These are phyloP conservation scores for Triticum dicoccoides DNA, from an alignment of 176 grass and related monocot genomes.

Conservation along the genomic window DNA sequence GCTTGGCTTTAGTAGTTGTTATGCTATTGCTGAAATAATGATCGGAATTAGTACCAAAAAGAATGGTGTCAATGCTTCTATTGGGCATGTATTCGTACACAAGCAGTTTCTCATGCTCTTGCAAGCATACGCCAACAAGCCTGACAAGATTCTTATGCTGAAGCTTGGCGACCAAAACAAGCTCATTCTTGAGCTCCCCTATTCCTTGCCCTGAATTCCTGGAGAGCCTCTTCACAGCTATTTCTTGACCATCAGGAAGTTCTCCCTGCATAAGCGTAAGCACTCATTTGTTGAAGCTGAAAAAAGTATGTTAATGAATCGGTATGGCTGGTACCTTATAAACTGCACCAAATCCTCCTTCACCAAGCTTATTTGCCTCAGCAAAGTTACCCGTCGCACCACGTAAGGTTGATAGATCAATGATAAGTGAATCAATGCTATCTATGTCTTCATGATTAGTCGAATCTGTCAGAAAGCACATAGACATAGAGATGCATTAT, in stretches of 20 bases:
- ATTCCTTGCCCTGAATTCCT: constrained; percentile 6
- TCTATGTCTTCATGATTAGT: constrained; percentile 19
- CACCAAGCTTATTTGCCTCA: constrained; percentile 60
- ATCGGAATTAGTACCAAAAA: constrained; percentile 13
- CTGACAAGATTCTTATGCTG: constrained; percentile 26
- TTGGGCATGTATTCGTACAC: constrained; percentile 15
- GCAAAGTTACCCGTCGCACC: constrained; percentile 58
- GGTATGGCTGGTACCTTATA: constrained; percentile 54
- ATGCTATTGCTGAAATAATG: background rate
- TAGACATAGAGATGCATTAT: background rate
- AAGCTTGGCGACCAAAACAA: constrained; percentile 24
- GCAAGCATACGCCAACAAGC: constrained; percentile 13
- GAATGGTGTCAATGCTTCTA: constrained; percentile 13
- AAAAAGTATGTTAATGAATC: background rate
- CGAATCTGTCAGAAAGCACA: constrained; percentile 41
- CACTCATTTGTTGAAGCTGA: background rate
- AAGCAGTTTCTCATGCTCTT: constrained; percentile 11
- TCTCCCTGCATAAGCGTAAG: constrained; percentile 6
- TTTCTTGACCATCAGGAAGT: constrained; percentile 5
- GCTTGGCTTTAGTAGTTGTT: background rate
- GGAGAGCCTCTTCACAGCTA: constrained; percentile 19
- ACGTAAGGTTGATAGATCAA: constrained; percentile 52
- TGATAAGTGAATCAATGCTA: constrained; percentile 47
- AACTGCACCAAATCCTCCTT: constrained; percentile 76
- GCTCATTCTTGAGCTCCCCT: constrained; percentile 21